Percentiles rank a stretch among this genome's conserved stretches.
phyloP scores from a whole-genome alignment of 2,329 filamentous ascomycete species.

The Zarea fungicola region DNA sequence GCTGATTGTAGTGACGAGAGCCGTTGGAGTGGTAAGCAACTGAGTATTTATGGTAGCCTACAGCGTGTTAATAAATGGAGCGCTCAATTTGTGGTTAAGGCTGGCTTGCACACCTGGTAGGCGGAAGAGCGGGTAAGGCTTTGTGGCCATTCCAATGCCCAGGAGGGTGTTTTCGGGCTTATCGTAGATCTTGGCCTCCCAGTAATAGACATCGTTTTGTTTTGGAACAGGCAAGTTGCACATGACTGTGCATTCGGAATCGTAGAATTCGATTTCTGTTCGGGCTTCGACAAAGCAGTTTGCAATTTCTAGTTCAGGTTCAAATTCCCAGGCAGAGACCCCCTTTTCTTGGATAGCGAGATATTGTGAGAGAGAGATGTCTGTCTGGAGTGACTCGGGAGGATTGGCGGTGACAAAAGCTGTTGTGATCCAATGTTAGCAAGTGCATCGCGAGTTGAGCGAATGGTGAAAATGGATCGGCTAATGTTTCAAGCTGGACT shows the following conservation, averaged over 20 bases:
- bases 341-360: constrained; percentile 98
- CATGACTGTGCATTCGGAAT: constrained; percentile 95
- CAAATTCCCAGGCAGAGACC: constrained; percentile 99
- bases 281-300: constrained; percentile 97
- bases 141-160: constrained; percentile 91
- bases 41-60: constrained; percentile 85
- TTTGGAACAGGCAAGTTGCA: constrained; percentile 96
- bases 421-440: constrained; percentile 31
- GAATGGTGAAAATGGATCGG: neutral
- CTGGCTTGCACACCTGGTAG: constrained; percentile 66
- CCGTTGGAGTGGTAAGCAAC: constrained; percentile 88
- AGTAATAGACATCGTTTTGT: constrained; percentile 99
- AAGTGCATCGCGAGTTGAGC: neutral
- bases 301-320: constrained; percentile 96
- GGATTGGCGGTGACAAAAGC: constrained; percentile 93
- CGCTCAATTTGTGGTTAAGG: neutral
- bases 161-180: constrained; percentile 86
- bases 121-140: constrained; percentile 92
- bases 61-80: constrained; percentile 19
- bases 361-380: constrained; percentile 96
- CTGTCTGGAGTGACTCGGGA: constrained; percentile 89
- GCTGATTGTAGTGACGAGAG: constrained; percentile 84
- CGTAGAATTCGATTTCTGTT: constrained; percentile 98
- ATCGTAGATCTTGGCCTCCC: constrained; percentile 98
- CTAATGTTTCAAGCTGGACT: constrained; percentile 16